phyloP scores from a whole-genome alignment of 176 grass and related monocot genomes.

The Panicum miliaceum region DNA sequence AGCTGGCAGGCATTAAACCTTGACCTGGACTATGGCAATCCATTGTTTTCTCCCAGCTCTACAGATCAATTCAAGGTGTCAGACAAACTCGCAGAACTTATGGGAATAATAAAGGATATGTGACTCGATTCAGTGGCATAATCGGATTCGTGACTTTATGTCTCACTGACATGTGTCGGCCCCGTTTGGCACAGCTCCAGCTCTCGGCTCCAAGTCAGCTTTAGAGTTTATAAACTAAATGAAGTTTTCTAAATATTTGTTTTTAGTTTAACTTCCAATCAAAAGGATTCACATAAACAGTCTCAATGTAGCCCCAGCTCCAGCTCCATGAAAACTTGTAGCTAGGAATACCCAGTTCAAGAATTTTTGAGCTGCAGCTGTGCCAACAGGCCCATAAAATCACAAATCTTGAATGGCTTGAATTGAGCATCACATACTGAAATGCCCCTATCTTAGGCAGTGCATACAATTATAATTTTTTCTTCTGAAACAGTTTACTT shows the following conservation, averaged over 20 bases:
- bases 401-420: background rate
- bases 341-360: no score
- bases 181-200: background rate
- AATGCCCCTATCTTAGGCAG: background rate
- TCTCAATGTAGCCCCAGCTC: no score
- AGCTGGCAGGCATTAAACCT: constrained; percentile 91
- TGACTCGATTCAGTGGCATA: background rate
- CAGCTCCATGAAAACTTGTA: no score
- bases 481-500: background rate
- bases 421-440: background rate
- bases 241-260: background rate
- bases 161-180: background rate
- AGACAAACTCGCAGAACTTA: constrained; percentile 17
- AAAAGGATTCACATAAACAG: no score
- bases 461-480: background rate
- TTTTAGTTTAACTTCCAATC: no score
- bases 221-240: background rate
- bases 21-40: constrained; percentile 95
- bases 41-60: constrained; percentile 99
- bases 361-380: no score
- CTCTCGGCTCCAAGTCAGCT: background rate
- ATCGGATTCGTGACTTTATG: background rate
- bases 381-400: background rate
- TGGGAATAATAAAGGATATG: background rate
- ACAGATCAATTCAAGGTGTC: constrained; percentile 34